phyloP scores from a whole-genome alignment of 768 basidiomycete genomes.

The Lactifluus pinguis region DNA sequence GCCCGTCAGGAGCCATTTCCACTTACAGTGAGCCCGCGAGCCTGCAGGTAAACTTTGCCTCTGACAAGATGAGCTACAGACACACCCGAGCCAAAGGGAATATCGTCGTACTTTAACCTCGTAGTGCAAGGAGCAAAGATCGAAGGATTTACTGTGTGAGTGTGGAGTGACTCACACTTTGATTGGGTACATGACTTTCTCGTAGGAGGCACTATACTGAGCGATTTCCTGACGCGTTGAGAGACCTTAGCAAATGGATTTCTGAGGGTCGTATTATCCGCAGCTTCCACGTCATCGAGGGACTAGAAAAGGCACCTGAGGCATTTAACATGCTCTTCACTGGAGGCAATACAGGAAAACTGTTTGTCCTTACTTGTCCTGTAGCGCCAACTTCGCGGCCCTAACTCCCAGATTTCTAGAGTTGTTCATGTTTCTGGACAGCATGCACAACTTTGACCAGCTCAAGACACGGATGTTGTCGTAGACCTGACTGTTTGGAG shows the following conservation, averaged over 20 bases:
- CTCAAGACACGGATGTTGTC: not conserved
- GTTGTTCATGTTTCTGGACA: conserved; percentile 47
- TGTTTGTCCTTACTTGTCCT: conserved; percentile 30
- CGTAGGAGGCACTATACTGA: conserved; percentile 63
- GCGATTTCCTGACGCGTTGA: conserved; percentile 49
- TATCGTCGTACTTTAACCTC: conserved; percentile 57
- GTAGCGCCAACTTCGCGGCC: not conserved
- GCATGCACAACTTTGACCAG: conserved; percentile 3
- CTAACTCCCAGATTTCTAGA: conserved; percentile 26
- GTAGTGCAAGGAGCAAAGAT: conserved; percentile 73
- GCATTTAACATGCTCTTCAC: conserved; percentile 64
- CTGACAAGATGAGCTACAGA: conserved; percentile 32
- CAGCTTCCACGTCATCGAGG: conserved; percentile 73
- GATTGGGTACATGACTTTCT: not conserved
- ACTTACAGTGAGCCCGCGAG: conserved; percentile 51
- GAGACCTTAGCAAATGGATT: conserved; percentile 49
- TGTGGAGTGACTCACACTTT: not conserved
- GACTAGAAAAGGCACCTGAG: conserved; percentile 61
- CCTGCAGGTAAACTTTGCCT: not conserved
- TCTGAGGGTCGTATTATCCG: conserved; percentile 62
- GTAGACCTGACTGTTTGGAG: not conserved
- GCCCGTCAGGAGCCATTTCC: conserved; percentile 63
- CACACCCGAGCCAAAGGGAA: conserved; percentile 48
- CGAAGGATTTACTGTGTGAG: conserved; percentile 77
- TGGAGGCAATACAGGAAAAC: conserved; percentile 74